Evolutionary conservation across 192 early-diverging fungal species (phyloP).

Genomic region (Backusella liffmaniae): DNA sequence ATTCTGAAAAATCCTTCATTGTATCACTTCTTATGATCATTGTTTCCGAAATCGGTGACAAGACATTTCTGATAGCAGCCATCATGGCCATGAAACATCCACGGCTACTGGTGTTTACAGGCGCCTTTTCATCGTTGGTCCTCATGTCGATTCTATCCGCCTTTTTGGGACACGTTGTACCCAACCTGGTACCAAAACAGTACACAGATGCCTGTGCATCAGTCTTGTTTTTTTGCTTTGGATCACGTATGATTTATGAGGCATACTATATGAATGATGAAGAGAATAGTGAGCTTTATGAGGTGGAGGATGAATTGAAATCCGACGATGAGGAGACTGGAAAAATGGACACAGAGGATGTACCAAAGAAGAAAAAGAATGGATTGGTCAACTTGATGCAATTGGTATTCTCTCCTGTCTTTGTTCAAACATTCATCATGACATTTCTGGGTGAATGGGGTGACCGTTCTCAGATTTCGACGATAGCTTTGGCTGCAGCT

Average conservation of each 20-base stretch:
- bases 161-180: slow-evolving; percentile 85
- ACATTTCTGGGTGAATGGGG: slow-evolving; percentile 99
- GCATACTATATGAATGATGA: slow-evolving; percentile 82
- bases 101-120: slow-evolving; percentile 85
- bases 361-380: slow-evolving; percentile 42
- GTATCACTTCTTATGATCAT: slow-evolving; percentile 85
- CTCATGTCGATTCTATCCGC: slow-evolving; percentile 98
- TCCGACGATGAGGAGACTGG: slow-evolving; percentile 56
- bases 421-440: slow-evolving; percentile 93
- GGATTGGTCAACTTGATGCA: slow-evolving; percentile 72
- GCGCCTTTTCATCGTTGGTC: slow-evolving; percentile 82
- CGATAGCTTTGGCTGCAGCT: slow-evolving; percentile 95
- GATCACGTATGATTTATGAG: slow-evolving; percentile 84
- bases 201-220: slow-evolving; percentile 87
- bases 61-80: slow-evolving; percentile 98
- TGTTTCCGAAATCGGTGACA: slow-evolving; percentile 98
- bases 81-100: slow-evolving; percentile 98
- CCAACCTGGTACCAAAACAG: slow-evolving; percentile 79
- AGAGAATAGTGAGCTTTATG: slow-evolving; percentile 88
- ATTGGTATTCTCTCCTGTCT: slow-evolving; percentile 84
- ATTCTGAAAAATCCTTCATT: slow-evolving; percentile 44
- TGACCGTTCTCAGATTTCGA: slow-evolving; percentile 96
- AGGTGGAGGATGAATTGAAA: slow-evolving; percentile 85
- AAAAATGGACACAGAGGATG: slow-evolving; percentile 54
- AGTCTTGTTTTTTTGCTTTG: slow-evolving; percentile 91